Percentiles rank a stretch among this genome's conserved stretches.
phyloP scores from a whole-genome alignment of 441 rosid genomes.

The Eruca vesicaria region DNA sequence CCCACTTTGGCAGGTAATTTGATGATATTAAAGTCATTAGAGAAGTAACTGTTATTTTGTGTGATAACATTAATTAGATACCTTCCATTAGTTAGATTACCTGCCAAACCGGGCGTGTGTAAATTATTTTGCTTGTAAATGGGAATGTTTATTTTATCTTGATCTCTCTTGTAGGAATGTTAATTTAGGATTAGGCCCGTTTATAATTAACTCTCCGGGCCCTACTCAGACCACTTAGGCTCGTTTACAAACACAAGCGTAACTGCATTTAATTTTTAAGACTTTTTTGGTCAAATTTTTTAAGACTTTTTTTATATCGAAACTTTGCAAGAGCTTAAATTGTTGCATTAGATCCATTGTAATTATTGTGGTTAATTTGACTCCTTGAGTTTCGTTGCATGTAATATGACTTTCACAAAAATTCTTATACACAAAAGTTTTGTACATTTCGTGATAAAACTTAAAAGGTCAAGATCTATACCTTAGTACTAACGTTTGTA shows the following conservation, averaged over 20 bases:
- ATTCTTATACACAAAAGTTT: too few species aligned
- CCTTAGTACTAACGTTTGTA: neutral
- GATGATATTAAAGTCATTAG: neutral
- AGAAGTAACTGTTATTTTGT: too few species aligned
- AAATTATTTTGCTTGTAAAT: too few species aligned
- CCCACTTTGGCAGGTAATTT: neutral
- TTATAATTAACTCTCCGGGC: neutral
- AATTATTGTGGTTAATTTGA: slow-evolving; percentile 1
- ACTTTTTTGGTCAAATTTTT: too few species aligned
- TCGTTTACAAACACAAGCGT: too few species aligned
- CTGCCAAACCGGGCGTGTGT: too few species aligned
- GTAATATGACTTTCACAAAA: slow-evolving; percentile 13
- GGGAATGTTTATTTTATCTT: neutral
- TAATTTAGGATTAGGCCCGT: neutral
- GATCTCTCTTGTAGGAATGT: neutral
- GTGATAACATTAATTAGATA: too few species aligned
- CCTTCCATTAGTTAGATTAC: too few species aligned
- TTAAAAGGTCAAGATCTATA: slow-evolving; percentile 15
- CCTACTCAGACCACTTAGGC: neutral
- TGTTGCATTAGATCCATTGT: neutral
- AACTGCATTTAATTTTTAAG: too few species aligned
- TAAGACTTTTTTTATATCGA: too few species aligned
- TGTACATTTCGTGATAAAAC: neutral
- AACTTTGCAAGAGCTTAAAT: too few species aligned
- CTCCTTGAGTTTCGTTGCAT: slow-evolving; percentile 15